These are phyloP conservation scores for Saccharomyces hybrid DNA, from an alignment of 1,139 yeast genomes.

Conservation along the genomic window DNA sequence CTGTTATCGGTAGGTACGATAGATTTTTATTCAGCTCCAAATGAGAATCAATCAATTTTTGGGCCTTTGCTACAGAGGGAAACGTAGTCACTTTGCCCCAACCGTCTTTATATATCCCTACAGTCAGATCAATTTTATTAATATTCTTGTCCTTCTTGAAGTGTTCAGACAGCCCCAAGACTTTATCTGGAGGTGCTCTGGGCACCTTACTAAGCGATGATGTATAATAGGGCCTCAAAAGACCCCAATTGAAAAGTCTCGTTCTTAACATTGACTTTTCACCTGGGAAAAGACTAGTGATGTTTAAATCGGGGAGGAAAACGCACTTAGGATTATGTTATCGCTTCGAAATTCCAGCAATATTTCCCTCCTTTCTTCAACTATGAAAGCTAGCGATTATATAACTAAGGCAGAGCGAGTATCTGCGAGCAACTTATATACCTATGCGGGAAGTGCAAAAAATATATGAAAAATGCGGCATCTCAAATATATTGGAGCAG, in stretches of 20 bases:
- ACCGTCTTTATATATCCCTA: constrained; percentile 88
- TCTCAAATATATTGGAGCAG: neutral
- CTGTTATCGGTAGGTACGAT: constrained; percentile 59
- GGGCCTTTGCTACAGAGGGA: constrained; percentile 73
- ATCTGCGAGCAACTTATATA: neutral
- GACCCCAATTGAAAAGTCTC: neutral
- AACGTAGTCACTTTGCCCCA: constrained; percentile 81
- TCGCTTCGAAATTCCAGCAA: neutral
- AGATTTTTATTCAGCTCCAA: constrained; percentile 44
- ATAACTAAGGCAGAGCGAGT: neutral
- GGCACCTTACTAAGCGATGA: constrained; percentile 17
- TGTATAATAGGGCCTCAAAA: neutral
- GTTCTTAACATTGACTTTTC: neutral
- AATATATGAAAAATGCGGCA: neutral
- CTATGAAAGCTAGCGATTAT: neutral
- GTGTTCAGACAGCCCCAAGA: constrained; percentile 58
- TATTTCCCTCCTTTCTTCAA: neutral
- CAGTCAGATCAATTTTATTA: constrained; percentile 77
- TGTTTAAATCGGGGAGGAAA: neutral
- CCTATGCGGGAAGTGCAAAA: neutral
- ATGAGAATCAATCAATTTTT: constrained; percentile 29
- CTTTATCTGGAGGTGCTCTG: constrained; percentile 64
- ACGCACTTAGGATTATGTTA: neutral
- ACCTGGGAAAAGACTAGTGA: neutral
- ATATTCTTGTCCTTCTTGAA: constrained; percentile 47